Conservation (phyloP, 2,329 filamentous ascomycete genomes). For the Septoria linicola region DNA sequence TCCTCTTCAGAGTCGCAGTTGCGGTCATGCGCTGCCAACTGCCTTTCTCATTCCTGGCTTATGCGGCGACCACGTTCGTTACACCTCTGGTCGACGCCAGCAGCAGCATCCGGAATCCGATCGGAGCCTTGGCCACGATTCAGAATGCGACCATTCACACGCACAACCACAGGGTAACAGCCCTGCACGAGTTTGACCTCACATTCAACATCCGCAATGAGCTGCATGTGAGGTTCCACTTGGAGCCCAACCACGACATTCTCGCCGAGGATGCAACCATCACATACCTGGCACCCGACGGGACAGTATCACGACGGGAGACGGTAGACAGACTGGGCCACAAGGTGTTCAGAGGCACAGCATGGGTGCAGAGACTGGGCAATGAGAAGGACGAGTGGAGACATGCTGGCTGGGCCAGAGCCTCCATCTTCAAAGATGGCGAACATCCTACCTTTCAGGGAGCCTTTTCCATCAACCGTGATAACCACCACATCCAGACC, state of each 20-base stretch:
- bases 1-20: not conserved
- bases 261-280: slow-evolving; percentile 73
- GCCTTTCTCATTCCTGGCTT: slow-evolving; percentile 20
- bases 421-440: slow-evolving; percentile 76
- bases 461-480: slow-evolving; percentile 74
- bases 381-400: slow-evolving; percentile 64
- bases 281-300: slow-evolving; percentile 69
- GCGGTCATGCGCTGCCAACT: slow-evolving; percentile 24
- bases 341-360: slow-evolving; percentile 78
- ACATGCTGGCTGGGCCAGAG: slow-evolving; percentile 81
- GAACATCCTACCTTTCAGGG: slow-evolving; percentile 81
- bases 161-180: slow-evolving; percentile 73
- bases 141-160: slow-evolving; percentile 76
- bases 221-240: slow-evolving; percentile 71
- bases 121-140: slow-evolving; percentile 70
- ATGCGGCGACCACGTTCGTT: slow-evolving; percentile 25
- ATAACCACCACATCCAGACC: slow-evolving; percentile 85
- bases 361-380: slow-evolving; percentile 63
- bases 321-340: slow-evolving; percentile 70
- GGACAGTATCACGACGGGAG: slow-evolving; percentile 65
- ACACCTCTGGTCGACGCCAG: slow-evolving; percentile 30
- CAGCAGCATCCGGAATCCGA: slow-evolving; percentile 72
- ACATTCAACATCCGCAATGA: slow-evolving; percentile 69
- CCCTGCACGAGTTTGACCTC: slow-evolving; percentile 80
- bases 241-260: slow-evolving; percentile 91